Evolutionary conservation across 352 stramenopile species (phyloP).

Genomic region (Pythium rhizo-oryzae): DNA sequence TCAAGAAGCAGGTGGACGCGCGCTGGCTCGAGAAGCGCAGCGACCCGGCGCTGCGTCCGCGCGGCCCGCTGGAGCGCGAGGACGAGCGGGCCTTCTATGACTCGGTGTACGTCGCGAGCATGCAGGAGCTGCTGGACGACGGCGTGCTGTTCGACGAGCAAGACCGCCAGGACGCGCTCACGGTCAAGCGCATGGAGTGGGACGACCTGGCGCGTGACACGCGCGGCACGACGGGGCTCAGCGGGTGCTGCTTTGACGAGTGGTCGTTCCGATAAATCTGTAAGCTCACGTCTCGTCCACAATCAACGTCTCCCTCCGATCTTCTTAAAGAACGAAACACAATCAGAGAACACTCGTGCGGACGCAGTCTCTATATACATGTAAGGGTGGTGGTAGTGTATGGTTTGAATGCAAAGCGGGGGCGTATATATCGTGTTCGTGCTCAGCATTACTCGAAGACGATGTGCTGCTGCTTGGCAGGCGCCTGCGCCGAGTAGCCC

Average conservation of each 20-base stretch:
- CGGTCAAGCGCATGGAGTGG: slow-evolving; percentile 11
- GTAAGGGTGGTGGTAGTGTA: slow-evolving; percentile 11
- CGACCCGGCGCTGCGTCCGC: slow-evolving; percentile 54
- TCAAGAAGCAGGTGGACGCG: slow-evolving; percentile 67
- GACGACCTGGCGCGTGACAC: slow-evolving; percentile 31
- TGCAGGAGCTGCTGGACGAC: slow-evolving; percentile 39
- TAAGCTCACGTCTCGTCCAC: background rate
- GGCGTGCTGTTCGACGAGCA: slow-evolving; percentile 51
- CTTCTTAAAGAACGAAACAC: too few relatives aligned
- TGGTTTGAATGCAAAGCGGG: slow-evolving; percentile 9
- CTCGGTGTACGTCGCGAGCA: slow-evolving; percentile 36
- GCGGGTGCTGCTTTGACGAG: slow-evolving; percentile 59
- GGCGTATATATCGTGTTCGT: background rate
- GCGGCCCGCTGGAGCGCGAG: slow-evolving; percentile 43
- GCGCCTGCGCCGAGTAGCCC: slow-evolving; percentile 66
- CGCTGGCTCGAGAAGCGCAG: slow-evolving; percentile 61
- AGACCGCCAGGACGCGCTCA: slow-evolving; percentile 12
- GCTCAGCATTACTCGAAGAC: slow-evolving; percentile 44
- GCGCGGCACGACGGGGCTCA: slow-evolving; percentile 49
- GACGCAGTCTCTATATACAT: slow-evolving; percentile 1
- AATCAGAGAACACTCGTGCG: background rate
- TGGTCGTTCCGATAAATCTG: slow-evolving; percentile 22
- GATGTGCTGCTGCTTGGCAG: slow-evolving; percentile 80
- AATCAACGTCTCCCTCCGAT: background rate
- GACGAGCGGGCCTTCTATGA: slow-evolving; percentile 59